Base-by-base conservation (phyloP, 2,329 filamentous ascomycete species). In the Metarhizium brunneum region DNA sequence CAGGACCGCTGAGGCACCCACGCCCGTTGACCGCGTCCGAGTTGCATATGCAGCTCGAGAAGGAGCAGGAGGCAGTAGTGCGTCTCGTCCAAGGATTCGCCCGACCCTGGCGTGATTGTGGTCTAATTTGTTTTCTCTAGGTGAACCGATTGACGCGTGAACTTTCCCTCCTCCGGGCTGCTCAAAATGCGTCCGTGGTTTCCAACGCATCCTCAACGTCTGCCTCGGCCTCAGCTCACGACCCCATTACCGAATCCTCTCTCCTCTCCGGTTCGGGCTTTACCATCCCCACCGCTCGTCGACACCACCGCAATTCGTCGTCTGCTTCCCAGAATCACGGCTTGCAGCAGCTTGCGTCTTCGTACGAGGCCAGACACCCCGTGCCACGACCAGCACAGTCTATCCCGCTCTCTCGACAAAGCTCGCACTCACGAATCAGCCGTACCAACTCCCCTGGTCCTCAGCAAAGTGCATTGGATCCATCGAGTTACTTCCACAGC, bases 61-160 rank as follows among this genome's bases (percentile, higher is more conserved):
- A 95, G 71, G 92, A 97, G 68, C 92, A 97, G 65, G 92, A 97
- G 71, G 89, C 91, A 40, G 87, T 96, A 64, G 92, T 94, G 78
- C 60, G 84, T 74, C 40, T 20, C 6, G 45, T 30, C 14, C 13
- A 30, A 7, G 29, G 10, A 16, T 52, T 40, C 8, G 16, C 4
- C 2, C 4, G 10, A 35, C 20, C 11, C 25, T 35, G 32, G 18
- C 7, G 5, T 3, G 25, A 7, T 43, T 16, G 42, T 1, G 20
- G 1, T 25, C 13, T n/a, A 35, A 30, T 47, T n/a, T 16, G n/a
- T 36, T 1, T 30, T 29, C 48, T 11, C 6, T 66, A 92, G 90
- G 89, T 96, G 58, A 97, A 97, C 73, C 90, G 92, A 38, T 79
- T 97, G 36, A 95, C 90, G 0, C 87, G 92, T 56, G 92, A 97